Percentiles rank a stretch among this genome's conserved stretches.
These are phyloP conservation scores for Cylindrotheca closterium DNA, from an alignment of 108 stramenopile species.

Conservation along the genomic window DNA sequence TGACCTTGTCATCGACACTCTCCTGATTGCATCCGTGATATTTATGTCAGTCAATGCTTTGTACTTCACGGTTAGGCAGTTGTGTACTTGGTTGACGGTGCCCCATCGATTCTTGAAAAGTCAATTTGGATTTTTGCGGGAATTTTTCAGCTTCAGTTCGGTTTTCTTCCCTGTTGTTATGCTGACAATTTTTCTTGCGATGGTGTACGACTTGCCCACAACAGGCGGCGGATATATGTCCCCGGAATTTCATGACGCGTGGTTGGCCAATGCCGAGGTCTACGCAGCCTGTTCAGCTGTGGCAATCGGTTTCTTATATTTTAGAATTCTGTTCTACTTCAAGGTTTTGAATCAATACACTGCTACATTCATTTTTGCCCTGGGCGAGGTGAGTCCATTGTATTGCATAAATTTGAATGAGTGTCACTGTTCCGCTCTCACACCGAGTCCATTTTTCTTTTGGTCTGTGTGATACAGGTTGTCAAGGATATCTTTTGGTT, in stretches of 20 bases:
- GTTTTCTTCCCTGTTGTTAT: background rate
- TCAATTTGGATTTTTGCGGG: background rate
- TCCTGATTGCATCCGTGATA: background rate
- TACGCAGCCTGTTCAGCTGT: background rate
- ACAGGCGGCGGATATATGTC: background rate
- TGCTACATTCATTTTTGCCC: background rate
- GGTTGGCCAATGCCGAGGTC: background rate
- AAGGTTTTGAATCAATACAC: background rate
- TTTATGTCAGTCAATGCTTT: background rate
- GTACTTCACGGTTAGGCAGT: background rate
- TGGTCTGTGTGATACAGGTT: background rate
- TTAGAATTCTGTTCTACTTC: background rate
- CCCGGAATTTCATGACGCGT: background rate
- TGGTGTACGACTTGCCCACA: background rate
- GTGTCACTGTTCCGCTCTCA: too few relatives aligned
- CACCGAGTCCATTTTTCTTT: background rate
- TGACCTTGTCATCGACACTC: background rate
- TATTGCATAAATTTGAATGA: too few relatives aligned
- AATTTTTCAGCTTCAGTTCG: background rate
- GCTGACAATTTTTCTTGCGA: background rate
- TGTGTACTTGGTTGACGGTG: background rate
- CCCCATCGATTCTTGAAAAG: background rate
- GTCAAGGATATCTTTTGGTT: background rate
- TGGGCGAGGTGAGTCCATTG: background rate
- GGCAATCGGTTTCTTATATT: background rate